Percentiles rank a stretch among this genome's conserved stretches.
Conservation (phyloP, 176 grass and related monocot species). For the Poa pratensis region DNA sequence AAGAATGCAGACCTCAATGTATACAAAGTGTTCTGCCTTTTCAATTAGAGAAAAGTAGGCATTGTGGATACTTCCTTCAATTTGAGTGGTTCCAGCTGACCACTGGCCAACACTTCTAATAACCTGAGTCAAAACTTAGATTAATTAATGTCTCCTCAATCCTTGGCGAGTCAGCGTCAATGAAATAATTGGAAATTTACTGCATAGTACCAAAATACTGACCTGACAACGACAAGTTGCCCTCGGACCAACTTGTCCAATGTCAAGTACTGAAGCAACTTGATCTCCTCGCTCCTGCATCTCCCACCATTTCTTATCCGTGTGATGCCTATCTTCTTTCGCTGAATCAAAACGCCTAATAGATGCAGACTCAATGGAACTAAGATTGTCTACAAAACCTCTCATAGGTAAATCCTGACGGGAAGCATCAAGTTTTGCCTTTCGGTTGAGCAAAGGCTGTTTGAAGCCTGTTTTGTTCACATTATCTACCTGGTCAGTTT, state of each 20-base stretch:
- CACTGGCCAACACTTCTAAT: constrained; percentile 97
- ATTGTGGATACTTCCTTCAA: constrained; percentile 97
- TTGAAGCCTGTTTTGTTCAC: constrained; percentile 61
- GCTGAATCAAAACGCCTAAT: constrained; percentile 52
- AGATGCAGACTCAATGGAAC: constrained; percentile 50
- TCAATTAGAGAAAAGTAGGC: constrained; percentile 91
- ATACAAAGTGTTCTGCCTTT: constrained; percentile 93
- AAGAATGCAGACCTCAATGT: constrained; percentile 78
- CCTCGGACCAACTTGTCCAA: constrained; percentile 89
- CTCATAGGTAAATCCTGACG: constrained; percentile 90
- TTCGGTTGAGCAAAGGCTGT: constrained; percentile 72
- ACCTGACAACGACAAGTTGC: constrained; percentile 90
- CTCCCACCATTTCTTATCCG: constrained; percentile 94
- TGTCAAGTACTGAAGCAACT: constrained; percentile 75
- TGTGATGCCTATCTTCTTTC: constrained; percentile 53
- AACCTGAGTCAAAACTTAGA: constrained; percentile 53
- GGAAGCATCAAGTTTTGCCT: constrained; percentile 75
- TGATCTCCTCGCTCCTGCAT: constrained; percentile 80
- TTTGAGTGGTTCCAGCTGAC: constrained; percentile 97
- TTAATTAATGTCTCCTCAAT: constrained; percentile 27
- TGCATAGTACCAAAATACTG: constrained; percentile 39
- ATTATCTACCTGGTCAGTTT: constrained; percentile 52
- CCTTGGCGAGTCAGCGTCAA: neutral
- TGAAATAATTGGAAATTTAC: constrained; percentile 23
- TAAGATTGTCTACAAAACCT: constrained; percentile 84